These are phyloP conservation scores for Fusarium pininemorale DNA, from an alignment of 2,329 filamentous ascomycete genomes.

Conservation along the genomic window DNA sequence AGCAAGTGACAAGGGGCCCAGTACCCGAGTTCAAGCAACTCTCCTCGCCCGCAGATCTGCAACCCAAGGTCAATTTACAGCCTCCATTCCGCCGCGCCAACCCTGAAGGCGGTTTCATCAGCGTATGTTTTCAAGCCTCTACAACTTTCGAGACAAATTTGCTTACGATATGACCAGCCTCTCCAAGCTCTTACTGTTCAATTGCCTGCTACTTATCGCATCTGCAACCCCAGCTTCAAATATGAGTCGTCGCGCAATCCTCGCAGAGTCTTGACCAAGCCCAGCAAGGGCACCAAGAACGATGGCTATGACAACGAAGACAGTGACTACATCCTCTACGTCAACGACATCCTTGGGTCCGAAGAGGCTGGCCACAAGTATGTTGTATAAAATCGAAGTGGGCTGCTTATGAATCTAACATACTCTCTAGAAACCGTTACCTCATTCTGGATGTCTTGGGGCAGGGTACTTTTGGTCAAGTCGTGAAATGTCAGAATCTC, in stretches of 20 bases:
- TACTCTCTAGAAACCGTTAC: slow-evolving; percentile 80
- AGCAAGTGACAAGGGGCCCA: slow-evolving; percentile 66
- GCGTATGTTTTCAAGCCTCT: slow-evolving; percentile 65
- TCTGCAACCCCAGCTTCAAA: slow-evolving; percentile 98
- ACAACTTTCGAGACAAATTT: not conserved
- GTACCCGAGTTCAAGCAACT: slow-evolving; percentile 91
- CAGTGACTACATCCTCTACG: slow-evolving; percentile 98
- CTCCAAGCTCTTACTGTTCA: slow-evolving; percentile 95
- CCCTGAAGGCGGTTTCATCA: slow-evolving; percentile 97
- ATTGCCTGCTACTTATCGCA: slow-evolving; percentile 93
- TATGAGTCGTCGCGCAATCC: slow-evolving; percentile 98
- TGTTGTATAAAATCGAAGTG: slow-evolving; percentile 40
- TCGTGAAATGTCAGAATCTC: slow-evolving; percentile 98
- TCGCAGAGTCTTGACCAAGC: slow-evolving; percentile 93
- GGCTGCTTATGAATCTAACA: slow-evolving; percentile 12
- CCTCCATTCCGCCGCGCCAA: slow-evolving; percentile 93
- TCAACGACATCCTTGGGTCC: slow-evolving; percentile 97
- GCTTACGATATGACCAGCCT: slow-evolving; percentile 65
- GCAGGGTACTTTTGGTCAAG: slow-evolving; percentile 97
- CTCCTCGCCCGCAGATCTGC: slow-evolving; percentile 75
- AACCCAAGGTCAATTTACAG: slow-evolving; percentile 84
- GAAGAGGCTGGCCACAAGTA: slow-evolving; percentile 98
- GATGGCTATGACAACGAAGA: slow-evolving; percentile 99
- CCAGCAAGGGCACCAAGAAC: slow-evolving; percentile 98
- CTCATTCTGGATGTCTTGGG: slow-evolving; percentile 96